These are phyloP conservation scores for Vanrija pseudolonga DNA, from an alignment of 1,284 basidiomycete genomes.

Conservation along the genomic window DNA sequence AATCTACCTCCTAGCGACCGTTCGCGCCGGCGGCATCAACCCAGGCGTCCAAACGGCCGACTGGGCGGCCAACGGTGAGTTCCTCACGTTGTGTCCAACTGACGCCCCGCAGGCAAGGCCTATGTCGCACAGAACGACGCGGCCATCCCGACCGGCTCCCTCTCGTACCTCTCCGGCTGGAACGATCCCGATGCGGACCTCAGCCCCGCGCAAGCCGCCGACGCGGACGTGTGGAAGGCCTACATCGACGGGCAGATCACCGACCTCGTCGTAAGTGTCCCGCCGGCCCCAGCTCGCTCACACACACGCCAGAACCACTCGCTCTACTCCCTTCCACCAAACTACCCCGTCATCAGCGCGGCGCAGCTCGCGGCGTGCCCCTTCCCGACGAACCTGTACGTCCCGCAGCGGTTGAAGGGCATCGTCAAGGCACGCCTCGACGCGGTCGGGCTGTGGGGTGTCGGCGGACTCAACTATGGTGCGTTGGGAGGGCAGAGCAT, in stretches of 20 bases:
- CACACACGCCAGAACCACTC: constrained; percentile 36
- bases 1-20: constrained; percentile 25
- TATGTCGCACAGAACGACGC: constrained; percentile 25
- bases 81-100: not conserved
- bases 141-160: constrained; percentile 16
- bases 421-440: constrained; percentile 34
- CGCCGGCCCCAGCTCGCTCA: not conserved
- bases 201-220: constrained; percentile 22
- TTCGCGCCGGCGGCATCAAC: constrained; percentile 25
- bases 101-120: constrained; percentile 24
- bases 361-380: constrained; percentile 27
- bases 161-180: constrained; percentile 25
- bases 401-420: constrained; percentile 37
- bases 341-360: constrained; percentile 32
- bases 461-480: constrained; percentile 35
- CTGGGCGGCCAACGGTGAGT: constrained; percentile 28
- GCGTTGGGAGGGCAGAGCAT: not conserved
- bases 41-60: constrained; percentile 22
- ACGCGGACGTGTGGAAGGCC: constrained; percentile 34
- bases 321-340: constrained; percentile 42
- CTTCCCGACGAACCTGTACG: constrained; percentile 40
- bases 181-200: constrained; percentile 29
- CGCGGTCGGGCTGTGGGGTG: constrained; percentile 41
- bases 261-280: constrained; percentile 38
- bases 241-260: constrained; percentile 40